A percentile compares a stretch with the other conserved stretches of the same genome.
phyloP scores from a whole-genome alignment of 768 basidiomycete genomes.

The Pisolithus marmoratus region DNA sequence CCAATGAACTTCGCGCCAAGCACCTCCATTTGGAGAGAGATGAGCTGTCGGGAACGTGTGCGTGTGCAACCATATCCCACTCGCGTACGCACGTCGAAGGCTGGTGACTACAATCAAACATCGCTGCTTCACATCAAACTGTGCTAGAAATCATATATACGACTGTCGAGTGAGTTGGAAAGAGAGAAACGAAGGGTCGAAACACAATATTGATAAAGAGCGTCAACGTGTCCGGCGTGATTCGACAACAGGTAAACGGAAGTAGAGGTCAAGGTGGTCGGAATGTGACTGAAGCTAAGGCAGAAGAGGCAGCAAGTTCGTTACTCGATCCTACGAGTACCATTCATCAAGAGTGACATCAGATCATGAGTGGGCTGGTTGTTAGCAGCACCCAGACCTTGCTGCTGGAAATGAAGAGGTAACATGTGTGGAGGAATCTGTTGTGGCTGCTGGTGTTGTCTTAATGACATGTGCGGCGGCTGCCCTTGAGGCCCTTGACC shows the following conservation, averaged over 20 bases:
- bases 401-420: constrained; percentile 59
- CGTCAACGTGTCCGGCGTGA: constrained; percentile 22
- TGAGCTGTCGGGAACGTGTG: no score
- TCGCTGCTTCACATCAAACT: background rate
- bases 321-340: constrained; percentile 51
- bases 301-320: constrained; percentile 3
- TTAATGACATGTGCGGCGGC: constrained; percentile 24
- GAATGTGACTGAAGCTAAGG: constrained; percentile 4
- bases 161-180: constrained; percentile 13
- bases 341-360: constrained; percentile 81
- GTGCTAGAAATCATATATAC: constrained; percentile 17
- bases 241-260: constrained; percentile 6
- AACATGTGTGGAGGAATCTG: constrained; percentile 50
- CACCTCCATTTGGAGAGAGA: no score
- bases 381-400: constrained; percentile 40
- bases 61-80: no score
- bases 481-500: constrained; percentile 28
- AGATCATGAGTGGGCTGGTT: constrained; percentile 66
- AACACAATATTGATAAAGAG: constrained; percentile 29
- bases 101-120: background rate
- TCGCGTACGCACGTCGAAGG: background rate
- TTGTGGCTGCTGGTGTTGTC: constrained; percentile 37
- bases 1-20: no score
- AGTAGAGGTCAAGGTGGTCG: constrained; percentile 10
- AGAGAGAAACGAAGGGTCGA: constrained; percentile 18